Evolutionary conservation across 805 yeast genomes (phyloP).

Genomic region (Zygotorulaspora danielsina): DNA sequence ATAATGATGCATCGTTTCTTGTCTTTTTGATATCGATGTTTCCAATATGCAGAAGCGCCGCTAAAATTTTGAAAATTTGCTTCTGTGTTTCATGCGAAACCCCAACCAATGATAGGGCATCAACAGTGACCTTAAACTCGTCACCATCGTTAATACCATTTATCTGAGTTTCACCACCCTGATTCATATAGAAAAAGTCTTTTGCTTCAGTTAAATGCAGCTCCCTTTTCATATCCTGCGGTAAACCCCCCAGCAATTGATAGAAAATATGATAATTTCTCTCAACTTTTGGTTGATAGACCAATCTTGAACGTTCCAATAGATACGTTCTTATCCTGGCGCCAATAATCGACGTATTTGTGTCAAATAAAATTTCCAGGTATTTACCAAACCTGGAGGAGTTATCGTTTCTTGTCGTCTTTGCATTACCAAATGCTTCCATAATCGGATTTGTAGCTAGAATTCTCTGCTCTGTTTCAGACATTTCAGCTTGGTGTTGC

Average conservation of each 20-base stretch:
- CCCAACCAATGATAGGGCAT: constrained; percentile 77
- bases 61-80: constrained; percentile 70
- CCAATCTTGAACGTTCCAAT: constrained; percentile 89
- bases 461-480: constrained; percentile 87
- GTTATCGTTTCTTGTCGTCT: constrained; percentile 85
- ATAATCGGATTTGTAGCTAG: constrained; percentile 92
- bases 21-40: constrained; percentile 84
- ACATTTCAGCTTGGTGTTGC: constrained; percentile 55
- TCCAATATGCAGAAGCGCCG: constrained; percentile 90
- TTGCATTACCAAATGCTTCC: constrained; percentile 94
- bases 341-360: constrained; percentile 77
- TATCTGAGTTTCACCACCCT: constrained; percentile 75
- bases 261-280: constrained; percentile 94
- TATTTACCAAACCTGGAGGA: constrained; percentile 96
- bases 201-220: constrained; percentile 61
- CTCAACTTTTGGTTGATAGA: constrained; percentile 83
- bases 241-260: constrained; percentile 76
- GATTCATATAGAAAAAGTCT: constrained; percentile 78
- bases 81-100: constrained; percentile 55
- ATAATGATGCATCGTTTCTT: constrained; percentile 74
- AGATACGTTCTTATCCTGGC: constrained; percentile 91
- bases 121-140: constrained; percentile 71
- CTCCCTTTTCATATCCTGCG: constrained; percentile 46
- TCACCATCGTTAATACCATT: constrained; percentile 74
- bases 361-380: constrained; percentile 81